These are phyloP conservation scores for Trametes punicea DNA, from an alignment of 768 basidiomycete species.

Conservation along the genomic window DNA sequence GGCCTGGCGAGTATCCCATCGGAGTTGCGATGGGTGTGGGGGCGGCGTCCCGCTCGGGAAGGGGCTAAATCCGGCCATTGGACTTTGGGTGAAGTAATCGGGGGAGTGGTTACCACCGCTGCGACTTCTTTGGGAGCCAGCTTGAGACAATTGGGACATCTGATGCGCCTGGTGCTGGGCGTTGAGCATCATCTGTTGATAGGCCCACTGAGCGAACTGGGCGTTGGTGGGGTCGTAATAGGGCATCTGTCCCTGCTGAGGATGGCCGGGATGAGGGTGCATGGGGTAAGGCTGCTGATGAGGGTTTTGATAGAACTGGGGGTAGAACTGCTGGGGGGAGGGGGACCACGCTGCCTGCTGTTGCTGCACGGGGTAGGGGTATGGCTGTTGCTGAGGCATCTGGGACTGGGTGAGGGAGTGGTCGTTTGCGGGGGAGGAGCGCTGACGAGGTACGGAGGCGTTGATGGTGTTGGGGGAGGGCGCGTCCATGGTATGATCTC, in stretches of 20 bases:
- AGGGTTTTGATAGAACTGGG: conserved; percentile 72
- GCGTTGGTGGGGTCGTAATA: conserved; percentile 79
- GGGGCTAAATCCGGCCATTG: conserved; percentile 52
- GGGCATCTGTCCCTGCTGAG: conserved; percentile 42
- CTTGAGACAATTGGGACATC: conserved; percentile 33
- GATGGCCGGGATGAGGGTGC: conserved; percentile 33
- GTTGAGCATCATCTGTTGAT: conserved; percentile 88
- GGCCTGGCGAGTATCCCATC: conserved; percentile 36
- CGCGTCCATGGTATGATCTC: conserved; percentile 63
- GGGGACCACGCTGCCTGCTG: conserved; percentile 66
- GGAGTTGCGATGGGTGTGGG: conserved; percentile 48
- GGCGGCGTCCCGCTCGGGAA: conserved; percentile 73
- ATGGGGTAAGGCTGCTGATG: conserved; percentile 57
- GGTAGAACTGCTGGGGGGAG: conserved; percentile 69
- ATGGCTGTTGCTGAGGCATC: conserved; percentile 40
- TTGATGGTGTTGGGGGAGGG: conserved; percentile 38
- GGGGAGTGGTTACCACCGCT: conserved; percentile 37
- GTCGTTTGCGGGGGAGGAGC: conserved; percentile 60
- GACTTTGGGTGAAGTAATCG: conserved; percentile 60
- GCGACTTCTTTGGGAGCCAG: conserved; percentile 36
- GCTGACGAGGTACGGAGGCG: conserved; percentile 46
- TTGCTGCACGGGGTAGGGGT: conserved; percentile 70
- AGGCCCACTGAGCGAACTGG: conserved; percentile 82
- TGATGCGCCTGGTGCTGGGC: conserved; percentile 51
- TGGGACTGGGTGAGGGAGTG: conserved; percentile 33